Evolutionary conservation across 768 basidiomycete species (phyloP).

Genomic region (Russula ochroleuca): DNA sequence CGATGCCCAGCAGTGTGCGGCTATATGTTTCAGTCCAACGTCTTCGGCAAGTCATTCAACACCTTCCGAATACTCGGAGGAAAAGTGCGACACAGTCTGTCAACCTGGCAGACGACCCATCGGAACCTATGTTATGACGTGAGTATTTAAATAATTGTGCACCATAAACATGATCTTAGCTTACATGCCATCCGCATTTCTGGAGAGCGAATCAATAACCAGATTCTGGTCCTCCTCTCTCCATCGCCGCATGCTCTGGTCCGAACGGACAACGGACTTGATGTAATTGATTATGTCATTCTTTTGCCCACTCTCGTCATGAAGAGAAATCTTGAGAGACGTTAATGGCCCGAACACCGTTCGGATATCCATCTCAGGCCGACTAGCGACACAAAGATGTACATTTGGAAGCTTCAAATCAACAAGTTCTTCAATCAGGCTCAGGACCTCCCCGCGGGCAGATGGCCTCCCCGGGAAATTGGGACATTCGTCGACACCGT

Average conservation of each 20-base stretch:
- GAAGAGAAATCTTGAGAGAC: neutral
- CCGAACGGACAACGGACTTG: neutral
- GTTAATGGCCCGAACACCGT: neutral
- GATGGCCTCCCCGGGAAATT: slow-evolving; percentile 9
- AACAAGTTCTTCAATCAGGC: neutral
- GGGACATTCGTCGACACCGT: slow-evolving; percentile 20
- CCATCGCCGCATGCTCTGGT: slow-evolving; percentile 10
- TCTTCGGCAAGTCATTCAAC: neutral
- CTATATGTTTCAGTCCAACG: slow-evolving; percentile 6
- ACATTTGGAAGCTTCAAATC: neutral
- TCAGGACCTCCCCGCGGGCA: slow-evolving; percentile 7
- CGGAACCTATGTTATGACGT: neutral
- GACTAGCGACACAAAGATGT: neutral
- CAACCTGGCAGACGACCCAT: slow-evolving; percentile 3
- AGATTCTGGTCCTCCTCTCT: neutral
- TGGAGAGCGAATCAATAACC: neutral
- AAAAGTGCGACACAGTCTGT: neutral
- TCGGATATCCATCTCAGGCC: neutral
- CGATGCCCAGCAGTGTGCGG: neutral
- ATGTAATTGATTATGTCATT: neutral
- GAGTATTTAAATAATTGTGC: neutral
- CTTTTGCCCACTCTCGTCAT: neutral
- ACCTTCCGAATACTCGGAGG: neutral
- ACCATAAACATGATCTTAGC: neutral
- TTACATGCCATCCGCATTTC: slow-evolving; percentile 15